phyloP scores from a whole-genome alignment of 805 yeast genomes.

The Wickerhamiella allomyrinae region DNA sequence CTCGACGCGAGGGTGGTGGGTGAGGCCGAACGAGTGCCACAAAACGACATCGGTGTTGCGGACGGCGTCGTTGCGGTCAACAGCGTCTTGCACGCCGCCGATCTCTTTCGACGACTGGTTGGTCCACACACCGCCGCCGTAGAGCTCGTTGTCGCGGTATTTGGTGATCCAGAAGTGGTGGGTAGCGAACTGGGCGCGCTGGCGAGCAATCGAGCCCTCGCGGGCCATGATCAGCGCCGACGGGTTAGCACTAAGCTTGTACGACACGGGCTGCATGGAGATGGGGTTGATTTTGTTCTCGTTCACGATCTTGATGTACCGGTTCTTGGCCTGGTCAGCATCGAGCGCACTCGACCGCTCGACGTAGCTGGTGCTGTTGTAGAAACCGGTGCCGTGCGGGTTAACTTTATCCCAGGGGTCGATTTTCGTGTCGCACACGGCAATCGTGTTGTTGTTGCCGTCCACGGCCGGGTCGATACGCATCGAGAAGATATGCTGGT shows the following conservation, averaged over 20 bases:
- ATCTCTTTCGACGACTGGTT: slow-evolving; percentile 64
- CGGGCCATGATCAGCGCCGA: slow-evolving; percentile 61
- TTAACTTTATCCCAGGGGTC: slow-evolving; percentile 43
- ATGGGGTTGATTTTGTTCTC: slow-evolving; percentile 57
- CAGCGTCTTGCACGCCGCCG: slow-evolving; percentile 22
- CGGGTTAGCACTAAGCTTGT: slow-evolving; percentile 61
- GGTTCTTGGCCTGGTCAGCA: slow-evolving; percentile 60
- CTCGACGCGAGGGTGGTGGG: slow-evolving; percentile 70
- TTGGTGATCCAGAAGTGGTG: slow-evolving; percentile 73
- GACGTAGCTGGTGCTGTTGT: slow-evolving; percentile 44
- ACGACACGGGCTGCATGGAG: slow-evolving; percentile 60
- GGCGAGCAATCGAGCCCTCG: slow-evolving; percentile 45
- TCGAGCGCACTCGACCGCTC: slow-evolving; percentile 60
- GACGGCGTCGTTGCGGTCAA: slow-evolving; percentile 39
- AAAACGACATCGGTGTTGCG: slow-evolving; percentile 57
- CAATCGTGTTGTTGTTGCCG: slow-evolving; percentile 64
- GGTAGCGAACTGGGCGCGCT: slow-evolving; percentile 62
- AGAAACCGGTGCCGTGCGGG: slow-evolving; percentile 59
- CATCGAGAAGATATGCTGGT: slow-evolving; percentile 67
- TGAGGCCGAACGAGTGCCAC: slow-evolving; percentile 71
- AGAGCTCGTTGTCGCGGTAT: slow-evolving; percentile 55
- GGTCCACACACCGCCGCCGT: slow-evolving; percentile 76
- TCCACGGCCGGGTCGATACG: slow-evolving; percentile 74
- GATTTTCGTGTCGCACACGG: slow-evolving; percentile 53
- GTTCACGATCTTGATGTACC: slow-evolving; percentile 62